Conservation (phyloP, 192 early-diverging fungal genomes). For the Coemansia sp. region DNA sequence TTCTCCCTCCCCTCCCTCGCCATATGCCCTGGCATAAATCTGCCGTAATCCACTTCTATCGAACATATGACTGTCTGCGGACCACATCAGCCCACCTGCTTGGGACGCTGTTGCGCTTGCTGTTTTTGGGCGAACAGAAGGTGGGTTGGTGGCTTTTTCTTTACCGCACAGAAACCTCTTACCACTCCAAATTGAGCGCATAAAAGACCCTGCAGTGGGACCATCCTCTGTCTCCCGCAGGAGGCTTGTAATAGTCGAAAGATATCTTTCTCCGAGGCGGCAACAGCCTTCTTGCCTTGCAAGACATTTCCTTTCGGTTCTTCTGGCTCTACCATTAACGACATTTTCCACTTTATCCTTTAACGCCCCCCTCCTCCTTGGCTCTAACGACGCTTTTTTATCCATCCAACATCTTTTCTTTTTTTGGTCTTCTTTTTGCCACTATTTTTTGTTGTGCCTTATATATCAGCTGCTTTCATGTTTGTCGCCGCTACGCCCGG, state of each 20-base stretch:
- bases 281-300: not conserved
- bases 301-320: not conserved
- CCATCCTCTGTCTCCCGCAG: not conserved
- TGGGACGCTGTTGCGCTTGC: not conserved
- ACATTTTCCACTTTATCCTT: not conserved
- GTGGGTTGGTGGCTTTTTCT: not conserved
- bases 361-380: not conserved
- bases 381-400: not conserved
- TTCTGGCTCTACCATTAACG: not conserved
- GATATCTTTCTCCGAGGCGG: not conserved
- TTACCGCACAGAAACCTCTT: not conserved
- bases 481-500: slow-evolving; percentile 5
- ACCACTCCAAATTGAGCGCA: slow-evolving; percentile 1
- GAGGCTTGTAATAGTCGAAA: slow-evolving; percentile 3
- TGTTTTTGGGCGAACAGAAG: not conserved
- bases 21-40: not conserved
- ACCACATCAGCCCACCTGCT: slow-evolving; percentile 1
- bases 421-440: not conserved
- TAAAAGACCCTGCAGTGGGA: slow-evolving; percentile 4
- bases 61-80: not conserved
- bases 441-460: not conserved
- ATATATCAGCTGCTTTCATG: not conserved
- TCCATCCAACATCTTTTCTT: not conserved
- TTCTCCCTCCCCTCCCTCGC: no score
- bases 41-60: not conserved